Conservation (phyloP, 176 grass and related monocot species). For the Bolboschoenus planiculmis region DNA sequence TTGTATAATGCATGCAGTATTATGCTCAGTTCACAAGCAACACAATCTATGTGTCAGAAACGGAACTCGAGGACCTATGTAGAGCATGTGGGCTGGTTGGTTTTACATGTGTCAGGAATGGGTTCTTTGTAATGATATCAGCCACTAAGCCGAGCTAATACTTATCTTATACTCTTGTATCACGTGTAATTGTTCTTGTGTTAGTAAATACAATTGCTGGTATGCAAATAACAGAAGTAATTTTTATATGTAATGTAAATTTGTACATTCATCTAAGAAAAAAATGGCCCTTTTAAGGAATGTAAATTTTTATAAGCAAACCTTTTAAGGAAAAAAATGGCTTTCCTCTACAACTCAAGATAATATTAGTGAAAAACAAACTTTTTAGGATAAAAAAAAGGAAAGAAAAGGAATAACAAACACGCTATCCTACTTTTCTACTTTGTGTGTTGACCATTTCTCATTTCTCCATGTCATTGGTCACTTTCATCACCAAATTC, state of each 20-base stretch:
- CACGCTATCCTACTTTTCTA: not conserved
- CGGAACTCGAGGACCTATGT: constrained; percentile 75
- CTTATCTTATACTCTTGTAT: not conserved
- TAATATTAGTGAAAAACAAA: not conserved
- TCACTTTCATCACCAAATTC: not conserved
- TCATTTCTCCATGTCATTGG: not conserved
- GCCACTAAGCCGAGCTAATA: constrained; percentile 44
- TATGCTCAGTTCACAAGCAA: constrained; percentile 42
- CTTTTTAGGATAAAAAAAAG: not conserved
- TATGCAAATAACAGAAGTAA: not conserved
- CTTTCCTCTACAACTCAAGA: not conserved
- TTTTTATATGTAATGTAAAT: not conserved
- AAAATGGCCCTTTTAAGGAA: not conserved
- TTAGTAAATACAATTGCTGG: not conserved
- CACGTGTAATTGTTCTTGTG: not conserved
- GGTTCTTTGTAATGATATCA: constrained; percentile 78
- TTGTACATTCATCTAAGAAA: not conserved
- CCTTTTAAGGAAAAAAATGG: not conserved
- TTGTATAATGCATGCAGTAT: constrained; percentile 43
- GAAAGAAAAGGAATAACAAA: not conserved
- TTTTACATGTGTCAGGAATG: constrained; percentile 63
- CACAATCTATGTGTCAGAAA: constrained; percentile 65
- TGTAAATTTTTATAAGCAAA: not conserved
- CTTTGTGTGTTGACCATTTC: not conserved
- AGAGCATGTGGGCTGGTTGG: constrained; percentile 63